phyloP scores from a whole-genome alignment of 2,329 filamentous ascomycete genomes.

The Rasamsonia emersonii region DNA sequence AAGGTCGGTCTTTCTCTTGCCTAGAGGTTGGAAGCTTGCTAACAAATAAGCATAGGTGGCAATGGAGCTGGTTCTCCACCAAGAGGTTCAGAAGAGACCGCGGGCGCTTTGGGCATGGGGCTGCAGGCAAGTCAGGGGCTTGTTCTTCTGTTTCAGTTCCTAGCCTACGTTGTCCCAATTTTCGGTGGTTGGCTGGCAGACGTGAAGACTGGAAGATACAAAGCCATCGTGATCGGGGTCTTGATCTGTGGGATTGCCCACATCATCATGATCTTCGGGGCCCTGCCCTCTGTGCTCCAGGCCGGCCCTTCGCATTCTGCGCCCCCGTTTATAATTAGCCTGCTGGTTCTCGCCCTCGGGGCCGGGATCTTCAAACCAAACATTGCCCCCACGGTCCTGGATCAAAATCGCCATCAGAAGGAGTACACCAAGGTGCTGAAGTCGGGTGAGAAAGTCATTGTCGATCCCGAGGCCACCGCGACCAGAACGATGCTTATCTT shows the following conservation, averaged over 20 bases:
- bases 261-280: conserved; percentile 48
- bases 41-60: conserved; percentile 25
- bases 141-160: conserved; percentile 55
- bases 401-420: conserved; percentile 56
- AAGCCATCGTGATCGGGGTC: conserved; percentile 59
- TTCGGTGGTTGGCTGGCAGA: conserved; percentile 59
- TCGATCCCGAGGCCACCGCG: conserved; percentile 61
- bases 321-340: conserved; percentile 32
- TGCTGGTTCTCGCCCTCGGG: conserved; percentile 30
- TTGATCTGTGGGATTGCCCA: conserved; percentile 48
- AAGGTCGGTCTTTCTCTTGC: conserved; percentile 34
- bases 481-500: conserved; percentile 60
- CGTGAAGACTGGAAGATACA: conserved; percentile 60
- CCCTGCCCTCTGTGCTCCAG: conserved; percentile 34
- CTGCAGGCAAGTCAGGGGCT: conserved; percentile 46
- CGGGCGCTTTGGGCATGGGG: conserved; percentile 54
- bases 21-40: not conserved
- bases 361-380: conserved; percentile 56
- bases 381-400: conserved; percentile 62
- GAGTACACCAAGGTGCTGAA: conserved; percentile 48
- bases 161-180: conserved; percentile 54
- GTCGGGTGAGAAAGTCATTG: conserved; percentile 59
- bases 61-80: conserved; percentile 31
- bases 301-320: conserved; percentile 22
- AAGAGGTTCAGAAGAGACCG: conserved; percentile 34